Conservation (phyloP, 2,329 filamentous ascomycete species). For the Capronia coronata region DNA sequence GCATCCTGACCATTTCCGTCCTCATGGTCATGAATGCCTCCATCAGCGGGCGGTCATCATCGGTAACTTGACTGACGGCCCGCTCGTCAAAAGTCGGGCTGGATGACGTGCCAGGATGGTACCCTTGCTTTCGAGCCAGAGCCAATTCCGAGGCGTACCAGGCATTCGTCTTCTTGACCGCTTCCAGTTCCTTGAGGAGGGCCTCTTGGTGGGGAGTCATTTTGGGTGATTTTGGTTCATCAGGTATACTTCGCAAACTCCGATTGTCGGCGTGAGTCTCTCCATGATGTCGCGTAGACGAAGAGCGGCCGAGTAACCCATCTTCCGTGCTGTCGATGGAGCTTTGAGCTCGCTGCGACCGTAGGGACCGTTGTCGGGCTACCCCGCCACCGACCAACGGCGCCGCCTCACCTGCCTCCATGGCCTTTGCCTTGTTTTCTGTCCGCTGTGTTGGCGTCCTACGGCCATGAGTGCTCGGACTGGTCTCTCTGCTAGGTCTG, state of each 20-base stretch:
- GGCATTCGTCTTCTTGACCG: constrained; percentile 76
- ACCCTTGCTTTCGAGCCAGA: constrained; percentile 83
- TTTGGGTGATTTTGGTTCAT: constrained; percentile 42
- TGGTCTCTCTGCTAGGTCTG: constrained; percentile 40
- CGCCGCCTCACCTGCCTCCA: constrained; percentile 43
- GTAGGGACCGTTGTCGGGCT: constrained; percentile 46
- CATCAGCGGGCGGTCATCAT: constrained; percentile 85
- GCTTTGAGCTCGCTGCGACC: constrained; percentile 54
- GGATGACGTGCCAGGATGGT: constrained; percentile 63
- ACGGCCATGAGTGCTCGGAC: constrained; percentile 52
- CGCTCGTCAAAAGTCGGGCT: constrained; percentile 71
- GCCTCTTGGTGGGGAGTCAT: constrained; percentile 50
- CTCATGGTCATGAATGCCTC: constrained; percentile 91
- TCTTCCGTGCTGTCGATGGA: constrained; percentile 65
- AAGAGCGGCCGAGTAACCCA: constrained; percentile 40
- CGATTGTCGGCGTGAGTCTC: constrained; percentile 39
- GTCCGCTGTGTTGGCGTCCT: constrained; percentile 55
- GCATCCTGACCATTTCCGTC: constrained; percentile 79
- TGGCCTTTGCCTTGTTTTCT: constrained; percentile 39
- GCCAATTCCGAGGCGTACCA: constrained; percentile 97
- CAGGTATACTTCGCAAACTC: constrained; percentile 37
- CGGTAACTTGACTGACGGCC: constrained; percentile 70
- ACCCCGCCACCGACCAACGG: constrained; percentile 38
- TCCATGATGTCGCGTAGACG: constrained; percentile 21
- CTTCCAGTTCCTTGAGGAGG: constrained; percentile 78